Percentiles rank a stretch among this genome's conserved stretches.
Conservation (phyloP, 2,329 filamentous ascomycete genomes). For the Sporothrix humicola region DNA sequence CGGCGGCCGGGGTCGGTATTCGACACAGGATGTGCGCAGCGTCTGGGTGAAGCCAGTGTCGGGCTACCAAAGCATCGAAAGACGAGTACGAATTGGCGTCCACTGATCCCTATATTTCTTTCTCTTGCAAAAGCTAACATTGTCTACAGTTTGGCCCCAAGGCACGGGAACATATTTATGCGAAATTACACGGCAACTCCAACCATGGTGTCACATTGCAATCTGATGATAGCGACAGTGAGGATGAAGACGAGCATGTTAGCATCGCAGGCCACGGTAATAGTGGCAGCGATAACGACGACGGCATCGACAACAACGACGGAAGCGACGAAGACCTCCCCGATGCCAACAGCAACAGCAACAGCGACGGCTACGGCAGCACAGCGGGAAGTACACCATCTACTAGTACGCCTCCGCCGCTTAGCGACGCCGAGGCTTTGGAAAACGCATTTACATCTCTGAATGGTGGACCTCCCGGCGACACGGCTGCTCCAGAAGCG, state of each 20-base stretch:
- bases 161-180: conserved; percentile 30
- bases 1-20: neutral
- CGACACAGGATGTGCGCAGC: conserved; percentile 34
- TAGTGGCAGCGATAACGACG: neutral
- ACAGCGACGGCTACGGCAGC: neutral
- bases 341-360: neutral
- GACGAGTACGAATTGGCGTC: conserved; percentile 39
- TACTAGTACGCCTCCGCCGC: too few relatives aligned
- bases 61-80: conserved; percentile 42
- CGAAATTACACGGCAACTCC: neutral
- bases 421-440: conserved; percentile 5
- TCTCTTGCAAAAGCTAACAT: neutral
- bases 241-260: neutral
- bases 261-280: neutral
- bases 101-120: too few relatives aligned
- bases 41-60: conserved; percentile 41
- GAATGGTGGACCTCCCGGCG: neutral
- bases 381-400: neutral
- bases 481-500: neutral
- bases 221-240: neutral
- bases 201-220: too few relatives aligned
- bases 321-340: neutral
- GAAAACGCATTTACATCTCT: neutral
- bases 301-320: neutral
- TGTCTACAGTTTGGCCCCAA: conserved; percentile 34